Evolutionary conservation across 768 basidiomycete genomes (phyloP).

Genomic region (Kwoniella dejecticola): DNA sequence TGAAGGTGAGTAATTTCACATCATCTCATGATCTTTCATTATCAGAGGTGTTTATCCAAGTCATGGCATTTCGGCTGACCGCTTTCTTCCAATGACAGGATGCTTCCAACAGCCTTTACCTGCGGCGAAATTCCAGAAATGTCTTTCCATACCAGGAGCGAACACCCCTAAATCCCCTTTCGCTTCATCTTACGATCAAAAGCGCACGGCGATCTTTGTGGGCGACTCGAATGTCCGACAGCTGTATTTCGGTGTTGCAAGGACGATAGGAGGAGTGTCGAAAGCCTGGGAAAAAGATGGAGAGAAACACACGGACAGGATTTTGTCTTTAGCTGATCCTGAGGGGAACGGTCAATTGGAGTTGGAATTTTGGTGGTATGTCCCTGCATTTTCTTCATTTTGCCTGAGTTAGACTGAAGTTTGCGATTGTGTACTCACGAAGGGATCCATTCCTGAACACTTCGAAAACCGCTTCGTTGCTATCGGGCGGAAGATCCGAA

Average conservation of each 20-base stretch:
- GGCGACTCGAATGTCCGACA: constrained; percentile 82
- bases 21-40: no score
- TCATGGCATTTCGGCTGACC: no score
- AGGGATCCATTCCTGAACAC: constrained; percentile 87
- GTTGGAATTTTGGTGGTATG: constrained; percentile 54
- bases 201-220: constrained; percentile 67
- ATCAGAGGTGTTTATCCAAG: no score
- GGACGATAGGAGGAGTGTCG: constrained; percentile 63
- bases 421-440: background rate
- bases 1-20: constrained; percentile 64
- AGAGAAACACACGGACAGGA: constrained; percentile 67
- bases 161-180: constrained; percentile 21
- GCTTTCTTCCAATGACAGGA: no score
- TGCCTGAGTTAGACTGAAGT: constrained; percentile 5
- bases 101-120: constrained; percentile 23
- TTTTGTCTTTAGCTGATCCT: constrained; percentile 28
- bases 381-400: background rate
- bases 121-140: constrained; percentile 15
- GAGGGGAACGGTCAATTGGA: constrained; percentile 28
- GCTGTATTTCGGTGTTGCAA: constrained; percentile 74
- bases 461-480: constrained; percentile 61
- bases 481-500: constrained; percentile 51
- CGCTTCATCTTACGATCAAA: constrained; percentile 50
- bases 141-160: constrained; percentile 21
- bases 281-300: constrained; percentile 61